A percentile compares a stretch with the other conserved stretches of the same genome.
These are phyloP conservation scores for Dactylellina drechsleri DNA, from an alignment of 2,329 filamentous ascomycete species.

Conservation along the genomic window DNA sequence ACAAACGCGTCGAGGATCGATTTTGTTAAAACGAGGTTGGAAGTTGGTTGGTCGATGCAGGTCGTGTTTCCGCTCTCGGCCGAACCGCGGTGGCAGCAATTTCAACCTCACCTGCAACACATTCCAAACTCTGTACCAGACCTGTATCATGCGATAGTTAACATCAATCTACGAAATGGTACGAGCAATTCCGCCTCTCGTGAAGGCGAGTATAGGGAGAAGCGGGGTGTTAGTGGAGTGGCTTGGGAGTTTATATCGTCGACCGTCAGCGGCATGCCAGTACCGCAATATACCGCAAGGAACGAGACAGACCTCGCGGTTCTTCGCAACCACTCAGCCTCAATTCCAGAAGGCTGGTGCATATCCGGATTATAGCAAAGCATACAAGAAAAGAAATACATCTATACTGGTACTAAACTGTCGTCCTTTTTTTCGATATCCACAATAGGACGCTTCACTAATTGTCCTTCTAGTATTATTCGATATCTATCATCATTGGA, in stretches of 20 bases:
- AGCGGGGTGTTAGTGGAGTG: slow-evolving; percentile 24
- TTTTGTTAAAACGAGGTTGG: slow-evolving; percentile 19
- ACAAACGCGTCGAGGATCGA: slow-evolving; percentile 17
- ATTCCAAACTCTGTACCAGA: slow-evolving; percentile 4
- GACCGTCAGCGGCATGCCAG: slow-evolving; percentile 37
- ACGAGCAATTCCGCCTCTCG: slow-evolving; percentile 31
- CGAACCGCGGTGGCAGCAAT: slow-evolving; percentile 16
- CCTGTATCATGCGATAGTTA: slow-evolving; percentile 30
- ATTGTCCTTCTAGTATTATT: slow-evolving; percentile 65
- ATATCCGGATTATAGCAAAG: slow-evolving; percentile 48
- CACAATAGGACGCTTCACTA: not conserved
- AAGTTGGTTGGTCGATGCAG: slow-evolving; percentile 6
- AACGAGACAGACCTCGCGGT: slow-evolving; percentile 14
- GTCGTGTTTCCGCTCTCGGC: slow-evolving; percentile 12
- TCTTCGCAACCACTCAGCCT: slow-evolving; percentile 43
- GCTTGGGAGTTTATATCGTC: slow-evolving; percentile 38
- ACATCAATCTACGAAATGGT: slow-evolving; percentile 42
- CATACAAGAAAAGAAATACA: slow-evolving; percentile 51
- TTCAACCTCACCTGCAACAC: slow-evolving; percentile 52
- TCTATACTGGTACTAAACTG: slow-evolving; percentile 41
- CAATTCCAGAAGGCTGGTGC: slow-evolving; percentile 15
- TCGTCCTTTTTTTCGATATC: not conserved
- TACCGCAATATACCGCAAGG: slow-evolving; percentile 22
- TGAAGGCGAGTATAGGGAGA: slow-evolving; percentile 19
- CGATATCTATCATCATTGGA: slow-evolving; percentile 78